Percentiles rank a stretch among this genome's conserved stretches.
Conservation (phyloP, 805 yeast species). For the Blastobotrys americana region DNA sequence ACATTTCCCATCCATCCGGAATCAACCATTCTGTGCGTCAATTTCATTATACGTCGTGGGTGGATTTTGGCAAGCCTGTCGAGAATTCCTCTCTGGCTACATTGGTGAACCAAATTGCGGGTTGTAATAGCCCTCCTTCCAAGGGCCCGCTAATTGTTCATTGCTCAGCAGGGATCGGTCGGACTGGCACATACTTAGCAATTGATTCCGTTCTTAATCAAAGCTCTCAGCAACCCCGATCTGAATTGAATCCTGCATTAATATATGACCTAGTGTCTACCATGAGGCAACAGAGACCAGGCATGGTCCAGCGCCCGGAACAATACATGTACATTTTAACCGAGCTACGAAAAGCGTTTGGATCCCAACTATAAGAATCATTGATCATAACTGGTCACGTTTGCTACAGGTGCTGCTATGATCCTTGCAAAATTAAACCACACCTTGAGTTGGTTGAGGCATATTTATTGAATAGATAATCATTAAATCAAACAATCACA, state of each 20-base stretch:
- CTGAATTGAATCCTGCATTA: constrained; percentile 16
- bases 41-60: constrained; percentile 75
- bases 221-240: neutral
- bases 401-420: too few species aligned
- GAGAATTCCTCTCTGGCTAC: constrained; percentile 39
- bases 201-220: constrained; percentile 43
- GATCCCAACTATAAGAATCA: too few species aligned
- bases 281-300: constrained; percentile 35
- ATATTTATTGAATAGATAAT: neutral
- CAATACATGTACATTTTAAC: constrained; percentile 35
- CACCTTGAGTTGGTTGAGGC: too few species aligned
- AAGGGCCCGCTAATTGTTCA: constrained; percentile 64
- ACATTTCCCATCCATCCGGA: neutral
- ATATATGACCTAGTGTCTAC: constrained; percentile 26
- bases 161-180: constrained; percentile 96
- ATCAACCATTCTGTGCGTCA: constrained; percentile 37
- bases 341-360: constrained; percentile 18
- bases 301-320: constrained; percentile 36
- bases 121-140: constrained; percentile 34
- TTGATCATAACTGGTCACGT: too few species aligned
- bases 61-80: constrained; percentile 65
- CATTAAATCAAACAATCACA: constrained; percentile 4
- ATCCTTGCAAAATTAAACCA: too few species aligned
- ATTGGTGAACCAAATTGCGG: constrained; percentile 40
- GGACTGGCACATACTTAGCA: constrained; percentile 85